phyloP scores from a whole-genome alignment of 306 rosid genomes.

The Elaeagnus macrophylla region DNA sequence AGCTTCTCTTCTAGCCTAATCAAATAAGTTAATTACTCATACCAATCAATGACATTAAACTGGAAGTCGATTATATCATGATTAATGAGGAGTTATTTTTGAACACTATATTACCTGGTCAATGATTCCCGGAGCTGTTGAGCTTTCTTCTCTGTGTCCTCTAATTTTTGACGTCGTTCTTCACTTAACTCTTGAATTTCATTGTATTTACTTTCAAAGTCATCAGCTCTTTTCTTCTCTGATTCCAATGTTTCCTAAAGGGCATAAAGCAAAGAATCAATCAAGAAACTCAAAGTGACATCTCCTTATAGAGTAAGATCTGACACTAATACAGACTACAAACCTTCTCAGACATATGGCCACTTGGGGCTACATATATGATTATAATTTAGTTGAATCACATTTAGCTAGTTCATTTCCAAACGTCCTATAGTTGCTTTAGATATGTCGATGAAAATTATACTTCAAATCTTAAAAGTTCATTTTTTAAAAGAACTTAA shows the following conservation, averaged over 20 bases:
- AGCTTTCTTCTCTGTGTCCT: conserved; percentile 65
- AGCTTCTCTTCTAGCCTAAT: conserved; percentile 87
- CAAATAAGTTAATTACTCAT: conserved; percentile 23
- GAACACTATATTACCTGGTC: conserved; percentile 47
- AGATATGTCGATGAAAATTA: too few relatives aligned
- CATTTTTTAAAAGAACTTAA: too few relatives aligned
- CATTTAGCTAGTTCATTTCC: not conserved
- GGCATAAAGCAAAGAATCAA: conserved; percentile 17
- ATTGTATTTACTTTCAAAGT: conserved; percentile 48
- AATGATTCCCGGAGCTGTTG: conserved; percentile 66
- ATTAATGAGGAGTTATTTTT: not conserved
- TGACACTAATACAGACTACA: not conserved
- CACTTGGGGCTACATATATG: not conserved
- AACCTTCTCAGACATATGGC: not conserved
- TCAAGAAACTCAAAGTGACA: conserved; percentile 12
- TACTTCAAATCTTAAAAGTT: too few relatives aligned
- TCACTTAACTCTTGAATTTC: conserved; percentile 43
- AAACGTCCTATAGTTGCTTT: too few relatives aligned
- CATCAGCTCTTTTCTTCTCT: conserved; percentile 49
- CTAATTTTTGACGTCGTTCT: conserved; percentile 41
- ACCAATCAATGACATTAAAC: too few relatives aligned
- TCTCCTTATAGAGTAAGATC: not conserved
- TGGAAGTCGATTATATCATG: too few relatives aligned
- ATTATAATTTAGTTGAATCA: not conserved
- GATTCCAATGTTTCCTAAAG: conserved; percentile 42